A percentile compares a stretch with the other conserved stretches of the same genome.
Conservation (phyloP, 345 rosid species). For the Citrus cavaleriei region DNA sequence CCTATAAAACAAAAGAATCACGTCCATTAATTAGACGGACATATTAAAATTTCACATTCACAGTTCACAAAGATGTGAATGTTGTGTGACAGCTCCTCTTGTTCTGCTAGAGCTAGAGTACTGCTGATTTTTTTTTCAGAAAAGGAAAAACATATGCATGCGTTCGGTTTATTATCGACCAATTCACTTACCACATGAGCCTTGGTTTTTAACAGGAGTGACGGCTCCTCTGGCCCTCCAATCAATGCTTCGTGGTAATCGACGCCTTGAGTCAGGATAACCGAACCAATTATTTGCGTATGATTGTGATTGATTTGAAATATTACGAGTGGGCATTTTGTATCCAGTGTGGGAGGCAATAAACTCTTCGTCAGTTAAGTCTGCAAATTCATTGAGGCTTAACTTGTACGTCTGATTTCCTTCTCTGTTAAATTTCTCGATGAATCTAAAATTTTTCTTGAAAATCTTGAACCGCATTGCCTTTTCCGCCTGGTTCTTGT, state of each 20-base stretch:
- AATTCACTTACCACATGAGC: constrained; percentile 32
- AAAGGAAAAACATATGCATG: no score
- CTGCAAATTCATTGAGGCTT: constrained; percentile 47
- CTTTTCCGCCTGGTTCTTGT: constrained; percentile 29
- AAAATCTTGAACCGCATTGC: constrained; percentile 32
- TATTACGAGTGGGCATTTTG: background rate
- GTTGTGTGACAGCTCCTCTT: no score
- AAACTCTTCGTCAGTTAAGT: constrained; percentile 49
- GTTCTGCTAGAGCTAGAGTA: no score
- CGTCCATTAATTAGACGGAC: background rate
- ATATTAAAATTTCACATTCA: background rate
- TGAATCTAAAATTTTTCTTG: constrained; percentile 36
- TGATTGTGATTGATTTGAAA: background rate
- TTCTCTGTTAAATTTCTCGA: constrained; percentile 33
- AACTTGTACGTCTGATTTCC: constrained; percentile 21
- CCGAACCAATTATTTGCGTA: constrained; percentile 5
- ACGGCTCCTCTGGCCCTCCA: constrained; percentile 49
- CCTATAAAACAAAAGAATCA: constrained; percentile 14
- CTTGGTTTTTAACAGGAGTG: constrained; percentile 38
- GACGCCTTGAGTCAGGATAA: background rate
- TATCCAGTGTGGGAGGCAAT: constrained; percentile 27
- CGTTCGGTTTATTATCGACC: no score
- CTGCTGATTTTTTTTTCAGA: no score
- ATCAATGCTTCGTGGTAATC: constrained; percentile 25
- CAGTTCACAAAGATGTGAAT: no score